phyloP scores from a whole-genome alignment of 306 rosid species.

The Prunus dulcis region DNA sequence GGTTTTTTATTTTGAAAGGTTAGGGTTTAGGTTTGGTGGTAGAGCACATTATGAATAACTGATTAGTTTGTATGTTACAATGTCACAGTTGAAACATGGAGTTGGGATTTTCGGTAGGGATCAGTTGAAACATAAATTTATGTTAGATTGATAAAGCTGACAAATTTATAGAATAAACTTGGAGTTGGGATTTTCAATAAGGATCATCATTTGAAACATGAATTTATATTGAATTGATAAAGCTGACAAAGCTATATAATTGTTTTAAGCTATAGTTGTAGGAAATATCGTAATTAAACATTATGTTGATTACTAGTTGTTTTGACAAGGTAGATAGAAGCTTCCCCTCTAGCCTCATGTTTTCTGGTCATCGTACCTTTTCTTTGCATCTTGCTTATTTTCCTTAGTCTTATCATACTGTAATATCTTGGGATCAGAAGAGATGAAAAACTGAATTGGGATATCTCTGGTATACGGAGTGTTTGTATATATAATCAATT shows the following conservation, averaged over 20 bases:
- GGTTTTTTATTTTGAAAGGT: neutral
- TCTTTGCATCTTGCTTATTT: neutral
- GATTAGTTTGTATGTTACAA: neutral
- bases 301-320: neutral
- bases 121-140: neutral
- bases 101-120: neutral
- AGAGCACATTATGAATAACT: neutral
- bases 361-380: neutral
- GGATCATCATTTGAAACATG: neutral
- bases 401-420: neutral
- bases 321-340: neutral
- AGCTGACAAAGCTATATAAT: neutral
- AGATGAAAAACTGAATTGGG: neutral
- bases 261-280: neutral
- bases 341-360: neutral
- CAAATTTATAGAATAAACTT: neutral
- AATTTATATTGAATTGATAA: neutral
- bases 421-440: constrained; percentile 5
- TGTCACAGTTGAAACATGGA: neutral
- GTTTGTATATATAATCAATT: neutral
- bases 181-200: neutral
- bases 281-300: neutral
- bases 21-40: neutral
- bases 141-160: neutral
- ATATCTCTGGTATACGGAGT: neutral